Conservation (phyloP, 73 alveolate species). For the Effrenium voratum region DNA sequence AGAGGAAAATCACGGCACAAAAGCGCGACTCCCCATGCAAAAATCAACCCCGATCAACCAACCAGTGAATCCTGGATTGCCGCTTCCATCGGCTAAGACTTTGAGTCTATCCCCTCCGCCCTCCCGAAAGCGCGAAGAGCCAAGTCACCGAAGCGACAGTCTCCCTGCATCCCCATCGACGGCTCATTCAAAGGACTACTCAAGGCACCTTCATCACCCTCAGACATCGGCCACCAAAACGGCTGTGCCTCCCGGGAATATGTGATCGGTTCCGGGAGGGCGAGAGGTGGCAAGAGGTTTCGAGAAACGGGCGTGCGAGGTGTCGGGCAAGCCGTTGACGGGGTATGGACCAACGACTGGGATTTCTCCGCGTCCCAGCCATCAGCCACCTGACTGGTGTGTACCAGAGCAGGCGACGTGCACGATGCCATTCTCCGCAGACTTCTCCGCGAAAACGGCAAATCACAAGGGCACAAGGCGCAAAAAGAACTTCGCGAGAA, state of each 20-base stretch:
- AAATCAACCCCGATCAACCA: too few species aligned
- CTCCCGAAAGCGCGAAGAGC: too few species aligned
- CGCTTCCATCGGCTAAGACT: too few species aligned
- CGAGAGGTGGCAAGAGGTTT: slow-evolving; percentile 42
- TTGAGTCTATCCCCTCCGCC: too few species aligned
- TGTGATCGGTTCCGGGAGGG: slow-evolving; percentile 15
- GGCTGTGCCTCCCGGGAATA: slow-evolving; percentile 65
- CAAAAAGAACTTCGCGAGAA: background rate
- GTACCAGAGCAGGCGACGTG: slow-evolving; percentile 21
- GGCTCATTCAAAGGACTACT: slow-evolving; percentile 81
- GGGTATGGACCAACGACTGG: slow-evolving; percentile 34
- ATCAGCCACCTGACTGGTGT: slow-evolving; percentile 34
- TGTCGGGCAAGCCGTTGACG: slow-evolving; percentile 81
- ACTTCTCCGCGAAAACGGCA: slow-evolving; percentile 32
- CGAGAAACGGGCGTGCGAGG: slow-evolving; percentile 83
- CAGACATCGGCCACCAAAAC: slow-evolving; percentile 66
- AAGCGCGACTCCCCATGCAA: too few species aligned
- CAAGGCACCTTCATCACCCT: slow-evolving; percentile 81
- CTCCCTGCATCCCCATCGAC: slow-evolving; percentile 18
- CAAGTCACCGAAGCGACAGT: too few species aligned
- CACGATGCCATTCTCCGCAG: slow-evolving; percentile 59
- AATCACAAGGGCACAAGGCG: background rate
- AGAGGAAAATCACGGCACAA: too few species aligned
- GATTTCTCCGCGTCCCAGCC: background rate
- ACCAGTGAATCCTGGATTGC: too few species aligned